Evolutionary conservation across 306 rosid species (phyloP), one percentile per base, ranked within the genome.

Genomic region (Acacia acuminata): DNA sequence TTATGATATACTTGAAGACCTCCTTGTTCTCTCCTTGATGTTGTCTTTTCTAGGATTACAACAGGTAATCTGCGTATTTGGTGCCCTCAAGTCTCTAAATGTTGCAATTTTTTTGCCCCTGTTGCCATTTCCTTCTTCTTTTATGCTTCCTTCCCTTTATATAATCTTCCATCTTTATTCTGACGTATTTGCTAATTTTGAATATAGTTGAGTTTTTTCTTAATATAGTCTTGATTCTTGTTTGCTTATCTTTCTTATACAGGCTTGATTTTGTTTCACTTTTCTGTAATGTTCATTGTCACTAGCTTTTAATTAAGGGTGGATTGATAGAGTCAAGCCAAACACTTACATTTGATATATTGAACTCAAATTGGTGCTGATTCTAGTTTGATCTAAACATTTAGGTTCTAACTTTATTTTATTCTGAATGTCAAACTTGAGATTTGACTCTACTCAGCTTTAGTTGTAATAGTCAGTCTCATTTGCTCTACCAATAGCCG

Each of bases 1-100:
- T 58, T 90, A 94, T 55, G 98, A 91, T 0, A 84, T 76, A 30
- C 81, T 36, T 86, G 98, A 84, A 91, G 98, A 83, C 98, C 98
- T 17, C 93, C 92, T 92, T 97, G 98, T 27, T 97, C 98, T 25
- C 97, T 92, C 3, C 97, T 95, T 56, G 98, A 95, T 83, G 98
- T 93, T 81, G 98, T 97, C 70, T 88, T 95, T 78, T 12, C 91
- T 30, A 90, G 58, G 90, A 95, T 97, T 6, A 95, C 98, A 12
- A 95, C 98, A 8, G 98, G 97, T 8, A 93, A 95, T 11, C 91
- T 36, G 96, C 56, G 92, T 93, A n/a, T 93, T 95, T 51, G 98
- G 98, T 87, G 95, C 98, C 69, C 89, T 95, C 4, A 94, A 89
- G 92, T 89, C 89, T 64, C 15, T 27, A n/a, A 63, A 24, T 1